Conservation (phyloP, 495 filamentous ascomycete genomes). For the Penicillium ucsense region DNA sequence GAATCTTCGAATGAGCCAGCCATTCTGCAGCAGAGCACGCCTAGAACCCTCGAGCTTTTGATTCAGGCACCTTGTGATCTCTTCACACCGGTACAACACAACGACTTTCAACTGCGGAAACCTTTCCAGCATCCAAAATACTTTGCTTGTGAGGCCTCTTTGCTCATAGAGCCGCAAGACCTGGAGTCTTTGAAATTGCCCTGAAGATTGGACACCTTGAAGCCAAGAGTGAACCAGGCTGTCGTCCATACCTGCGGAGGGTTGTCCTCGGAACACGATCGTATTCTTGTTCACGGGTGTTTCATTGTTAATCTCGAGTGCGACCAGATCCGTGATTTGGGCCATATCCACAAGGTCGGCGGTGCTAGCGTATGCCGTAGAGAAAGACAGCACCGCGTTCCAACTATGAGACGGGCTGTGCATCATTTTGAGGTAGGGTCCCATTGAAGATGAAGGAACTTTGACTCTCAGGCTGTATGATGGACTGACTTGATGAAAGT, state of each 20-base stretch:
- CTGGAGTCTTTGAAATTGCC: constrained; percentile 25
- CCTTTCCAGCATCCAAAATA: constrained; percentile 15
- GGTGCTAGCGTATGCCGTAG: constrained; percentile 11
- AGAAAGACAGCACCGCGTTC: constrained; percentile 23
- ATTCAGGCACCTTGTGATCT: background rate
- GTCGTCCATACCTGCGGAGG: constrained; percentile 16
- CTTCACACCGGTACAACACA: constrained; percentile 15
- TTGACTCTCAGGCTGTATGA: constrained; percentile 14
- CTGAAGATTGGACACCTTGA: constrained; percentile 18
- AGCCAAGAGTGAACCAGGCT: constrained; percentile 31
- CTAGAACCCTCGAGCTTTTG: background rate
- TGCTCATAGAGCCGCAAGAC: constrained; percentile 26
- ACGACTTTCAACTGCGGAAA: constrained; percentile 24
- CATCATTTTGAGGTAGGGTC: constrained; percentile 25
- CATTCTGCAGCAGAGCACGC: background rate
- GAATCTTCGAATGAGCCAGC: background rate
- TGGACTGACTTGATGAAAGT: constrained; percentile 16
- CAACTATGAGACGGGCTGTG: constrained; percentile 21
- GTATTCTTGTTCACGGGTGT: no score
- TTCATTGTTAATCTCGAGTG: constrained; percentile 22
- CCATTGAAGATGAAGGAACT: constrained; percentile 8
- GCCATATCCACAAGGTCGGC: constrained; percentile 28
- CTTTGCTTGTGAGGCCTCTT: constrained; percentile 9
- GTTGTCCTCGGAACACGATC: background rate
- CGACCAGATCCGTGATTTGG: constrained; percentile 27